Percentiles rank a stretch among this genome's conserved stretches.
phyloP scores from a whole-genome alignment of 129 eudicot genomes.

The Mikania micrantha region DNA sequence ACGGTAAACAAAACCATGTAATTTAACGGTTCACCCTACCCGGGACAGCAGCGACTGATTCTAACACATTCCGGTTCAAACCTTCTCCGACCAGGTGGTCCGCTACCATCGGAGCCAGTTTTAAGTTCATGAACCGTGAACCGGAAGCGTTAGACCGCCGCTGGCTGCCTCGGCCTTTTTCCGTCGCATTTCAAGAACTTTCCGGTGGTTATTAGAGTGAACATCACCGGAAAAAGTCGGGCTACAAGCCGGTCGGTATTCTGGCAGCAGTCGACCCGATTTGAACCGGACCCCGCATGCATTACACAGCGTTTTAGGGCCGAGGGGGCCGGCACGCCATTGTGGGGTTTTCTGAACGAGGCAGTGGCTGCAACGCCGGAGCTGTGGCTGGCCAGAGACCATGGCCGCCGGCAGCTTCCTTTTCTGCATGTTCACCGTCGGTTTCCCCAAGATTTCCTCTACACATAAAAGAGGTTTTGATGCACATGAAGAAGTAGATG shows the following conservation, averaged over 20 bases:
- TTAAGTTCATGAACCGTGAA: conserved; percentile 33
- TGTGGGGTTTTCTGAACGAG: conserved; percentile 84
- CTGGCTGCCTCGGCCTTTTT: conserved; percentile 55
- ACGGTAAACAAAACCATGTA: not conserved
- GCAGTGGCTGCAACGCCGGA: conserved; percentile 67
- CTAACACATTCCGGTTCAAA: conserved; percentile 25
- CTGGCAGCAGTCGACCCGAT: conserved; percentile 90
- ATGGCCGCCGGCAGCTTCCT: conserved; percentile 20
- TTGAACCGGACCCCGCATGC: conserved; percentile 93
- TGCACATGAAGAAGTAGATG: conserved; percentile 41
- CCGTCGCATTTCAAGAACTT: conserved; percentile 83
- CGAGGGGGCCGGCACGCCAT: conserved; percentile 93
- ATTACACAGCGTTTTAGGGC: conserved; percentile 81
- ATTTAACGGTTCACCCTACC: conserved; percentile 2
- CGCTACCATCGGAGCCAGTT: not conserved
- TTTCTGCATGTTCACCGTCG: conserved; percentile 25
- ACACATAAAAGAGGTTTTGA: conserved; percentile 23
- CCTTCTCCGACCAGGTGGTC: not conserved
- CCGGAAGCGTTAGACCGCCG: conserved; percentile 32
- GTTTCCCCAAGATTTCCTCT: conserved; percentile 30
- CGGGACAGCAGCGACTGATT: conserved; percentile 9
- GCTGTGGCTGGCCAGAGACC: conserved; percentile 25
- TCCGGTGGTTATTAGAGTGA: conserved; percentile 87
- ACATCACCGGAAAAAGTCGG: conserved; percentile 62
- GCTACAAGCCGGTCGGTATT: conserved; percentile 89